Evolutionary conservation across 176 grass and related monocot genomes (phyloP), one percentile per base, ranked within the genome.

Genomic region (Pharus latifolius): DNA sequence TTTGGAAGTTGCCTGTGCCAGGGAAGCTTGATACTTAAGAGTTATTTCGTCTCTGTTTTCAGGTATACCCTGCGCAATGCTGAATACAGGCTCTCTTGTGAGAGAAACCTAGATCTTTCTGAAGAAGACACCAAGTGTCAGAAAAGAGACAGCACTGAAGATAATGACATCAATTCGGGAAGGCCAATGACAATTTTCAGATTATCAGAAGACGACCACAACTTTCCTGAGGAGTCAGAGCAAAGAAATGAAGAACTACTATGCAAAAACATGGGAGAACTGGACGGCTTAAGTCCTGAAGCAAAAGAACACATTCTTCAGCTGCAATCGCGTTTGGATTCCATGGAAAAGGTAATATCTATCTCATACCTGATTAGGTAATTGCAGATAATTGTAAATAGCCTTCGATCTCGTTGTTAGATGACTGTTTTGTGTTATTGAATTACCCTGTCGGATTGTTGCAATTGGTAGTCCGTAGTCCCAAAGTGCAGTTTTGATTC

Each of bases 21-120:
- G 10, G 46, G 59, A 23, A 15, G 29, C 63, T 32, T 69, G 16
- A 12, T 49, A 2, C 57, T 37, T 38, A 5, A 38, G 9, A 73
- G 20, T 37, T 40, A 30, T 35, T 70, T 65, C 51, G 29, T 73
- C 71, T 77, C 17, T 28, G 2, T 26, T 69, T 80, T 49, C 87
- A 93, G 89, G 75, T 98, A 98, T 63, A 93, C 89, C 34, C 78
- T 98, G 27, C 76, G 83, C 35, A 98, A 88, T 93, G 94, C 89
- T n/a, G 89, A 98, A 69, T 90, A 88, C 81, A 87, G 89, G 75
- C 78, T 93, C 64, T 98, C 78, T 70, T 87, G 93, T 73, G 87
- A 98, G 85, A 82, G 94, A 74, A 98, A 93, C 73, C 71, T 93
- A 70, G 84, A 93, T 34, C 61, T 85, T 48, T 67, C 83, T n/a